These are phyloP conservation scores for Vitis amurensis DNA, from an alignment of 164 flowering plant genomes.

Conservation along the genomic window DNA sequence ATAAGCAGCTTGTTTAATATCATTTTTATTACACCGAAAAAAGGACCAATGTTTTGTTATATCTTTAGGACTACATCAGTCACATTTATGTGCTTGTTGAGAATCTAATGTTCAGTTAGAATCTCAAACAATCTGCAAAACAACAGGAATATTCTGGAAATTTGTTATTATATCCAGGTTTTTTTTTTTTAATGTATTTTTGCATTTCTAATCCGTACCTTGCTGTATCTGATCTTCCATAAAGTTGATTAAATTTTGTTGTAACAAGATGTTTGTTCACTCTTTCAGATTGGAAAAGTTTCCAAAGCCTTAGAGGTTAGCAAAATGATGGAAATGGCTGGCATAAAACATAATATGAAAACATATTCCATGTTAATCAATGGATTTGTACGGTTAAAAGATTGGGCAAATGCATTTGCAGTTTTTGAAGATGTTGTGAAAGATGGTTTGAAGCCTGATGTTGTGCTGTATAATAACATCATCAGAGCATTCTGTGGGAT, in stretches of 20 bases:
- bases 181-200: too few species aligned
- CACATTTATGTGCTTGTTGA: too few species aligned
- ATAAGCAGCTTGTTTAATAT: too few species aligned
- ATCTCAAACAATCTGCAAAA: too few species aligned
- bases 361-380: conserved; percentile 95
- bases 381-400: conserved; percentile 81
- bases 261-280: background rate
- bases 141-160: too few species aligned
- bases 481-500: conserved; percentile 92
- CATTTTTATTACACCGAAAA: too few species aligned
- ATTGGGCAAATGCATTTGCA: conserved; percentile 96
- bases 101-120: too few species aligned
- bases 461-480: conserved; percentile 86
- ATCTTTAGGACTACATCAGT: too few species aligned
- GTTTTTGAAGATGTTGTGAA: conserved; percentile 79
- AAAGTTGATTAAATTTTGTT: background rate
- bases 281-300: conserved; percentile 76
- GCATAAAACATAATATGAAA: conserved; percentile 89
- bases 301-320: conserved; percentile 86
- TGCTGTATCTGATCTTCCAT: background rate
- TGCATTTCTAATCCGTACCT: too few species aligned
- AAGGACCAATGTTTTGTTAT: too few species aligned
- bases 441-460: conserved; percentile 90
- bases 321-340: conserved; percentile 68
- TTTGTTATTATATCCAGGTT: too few species aligned